These are phyloP conservation scores for Bolboschoenoplectus hybrid DNA, from an alignment of 202 grass and related monocot genomes.

Conservation along the genomic window DNA sequence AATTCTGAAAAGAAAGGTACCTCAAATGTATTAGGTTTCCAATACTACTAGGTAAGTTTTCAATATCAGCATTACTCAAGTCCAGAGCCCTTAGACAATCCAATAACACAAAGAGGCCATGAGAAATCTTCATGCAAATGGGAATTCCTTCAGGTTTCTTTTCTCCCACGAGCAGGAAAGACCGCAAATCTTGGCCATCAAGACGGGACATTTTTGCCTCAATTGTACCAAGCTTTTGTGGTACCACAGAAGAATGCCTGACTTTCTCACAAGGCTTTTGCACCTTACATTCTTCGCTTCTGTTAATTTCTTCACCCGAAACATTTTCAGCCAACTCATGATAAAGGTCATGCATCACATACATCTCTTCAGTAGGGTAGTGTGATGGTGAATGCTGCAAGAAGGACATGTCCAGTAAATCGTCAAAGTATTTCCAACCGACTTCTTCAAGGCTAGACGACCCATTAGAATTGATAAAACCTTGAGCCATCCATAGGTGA, in stretches of 20 bases:
- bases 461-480: conserved; percentile 24
- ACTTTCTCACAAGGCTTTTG: conserved; percentile 14
- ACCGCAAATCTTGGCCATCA: conserved; percentile 32
- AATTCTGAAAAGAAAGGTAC: conserved; percentile 40
- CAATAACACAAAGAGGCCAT: neutral
- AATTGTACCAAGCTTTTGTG: neutral
- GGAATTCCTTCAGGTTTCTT: conserved; percentile 4
- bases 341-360: conserved; percentile 53
- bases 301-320: conserved; percentile 42
- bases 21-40: conserved; percentile 49
- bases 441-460: conserved; percentile 21
- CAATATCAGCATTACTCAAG: conserved; percentile 39
- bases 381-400: conserved; percentile 36
- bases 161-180: conserved; percentile 47
- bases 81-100: conserved; percentile 50
- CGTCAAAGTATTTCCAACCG: conserved; percentile 37
- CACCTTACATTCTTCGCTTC: conserved; percentile 26
- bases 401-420: conserved; percentile 46
- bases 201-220: conserved; percentile 1
- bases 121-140: conserved; percentile 37
- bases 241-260: conserved; percentile 50
- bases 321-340: conserved; percentile 52
- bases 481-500: conserved; percentile 47
- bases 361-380: conserved; percentile 29
- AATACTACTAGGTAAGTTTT: conserved; percentile 36